Percentiles rank a stretch among this genome's conserved stretches.
Conservation (phyloP, 768 basidiomycete species). For the Kwoniella bestiolae region DNA sequence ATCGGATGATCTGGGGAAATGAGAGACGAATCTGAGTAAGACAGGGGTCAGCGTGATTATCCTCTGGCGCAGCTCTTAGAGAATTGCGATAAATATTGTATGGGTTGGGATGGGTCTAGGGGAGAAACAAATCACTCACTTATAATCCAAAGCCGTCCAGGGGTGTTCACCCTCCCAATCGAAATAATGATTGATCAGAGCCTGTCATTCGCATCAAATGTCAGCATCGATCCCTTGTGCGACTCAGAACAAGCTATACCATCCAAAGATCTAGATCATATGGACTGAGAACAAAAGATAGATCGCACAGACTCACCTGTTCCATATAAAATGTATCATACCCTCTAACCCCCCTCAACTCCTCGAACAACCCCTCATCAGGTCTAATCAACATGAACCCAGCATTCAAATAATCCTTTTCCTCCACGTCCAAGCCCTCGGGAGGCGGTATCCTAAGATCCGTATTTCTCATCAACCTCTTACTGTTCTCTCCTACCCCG, state of each 20-base stretch:
- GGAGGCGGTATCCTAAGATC: slow-evolving; percentile 6
- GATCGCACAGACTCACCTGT: slow-evolving; percentile 20
- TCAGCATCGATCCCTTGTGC: too few relatives aligned
- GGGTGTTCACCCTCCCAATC: slow-evolving; percentile 21
- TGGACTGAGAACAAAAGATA: too few relatives aligned
- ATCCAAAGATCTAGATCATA: too few relatives aligned
- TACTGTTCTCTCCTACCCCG: slow-evolving; percentile 14
- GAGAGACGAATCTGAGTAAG: slow-evolving; percentile 14
- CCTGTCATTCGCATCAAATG: too few relatives aligned
- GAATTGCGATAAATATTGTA: neutral
- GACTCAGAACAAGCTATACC: too few relatives aligned
- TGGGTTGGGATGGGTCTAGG: neutral
- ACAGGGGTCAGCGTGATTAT: slow-evolving; percentile 3
- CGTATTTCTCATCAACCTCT: neutral
- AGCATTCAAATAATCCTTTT: slow-evolving; percentile 38
- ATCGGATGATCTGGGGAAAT: slow-evolving; percentile 17
- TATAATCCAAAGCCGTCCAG: slow-evolving; percentile 18
- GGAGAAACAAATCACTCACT: slow-evolving; percentile 14
- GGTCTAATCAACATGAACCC: slow-evolving; percentile 30
- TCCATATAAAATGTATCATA: slow-evolving; percentile 28
- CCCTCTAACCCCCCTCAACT: slow-evolving; percentile 15
- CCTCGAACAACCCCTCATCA: slow-evolving; percentile 10
- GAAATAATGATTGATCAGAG: slow-evolving; percentile 25
- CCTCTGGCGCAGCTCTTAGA: too few relatives aligned
- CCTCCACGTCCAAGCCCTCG: slow-evolving; percentile 15